phyloP scores from a whole-genome alignment of 352 stramenopile species.

The Hyaloperonospora brassicae region DNA sequence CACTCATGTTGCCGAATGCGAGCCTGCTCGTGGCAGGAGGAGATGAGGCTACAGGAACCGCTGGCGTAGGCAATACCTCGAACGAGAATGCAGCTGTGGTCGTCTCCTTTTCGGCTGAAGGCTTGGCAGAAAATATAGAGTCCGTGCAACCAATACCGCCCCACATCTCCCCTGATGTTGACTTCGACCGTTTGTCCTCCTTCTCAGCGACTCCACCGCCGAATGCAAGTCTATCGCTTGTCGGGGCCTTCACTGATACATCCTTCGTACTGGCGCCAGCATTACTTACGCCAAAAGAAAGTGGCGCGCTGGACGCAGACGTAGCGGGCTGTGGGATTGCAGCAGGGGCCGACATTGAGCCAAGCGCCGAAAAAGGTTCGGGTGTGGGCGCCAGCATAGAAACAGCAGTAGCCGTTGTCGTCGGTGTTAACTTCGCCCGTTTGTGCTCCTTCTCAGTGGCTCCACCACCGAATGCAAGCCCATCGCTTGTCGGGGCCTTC shows the following conservation, averaged over 20 bases:
- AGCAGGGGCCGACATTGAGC: constrained; percentile 3
- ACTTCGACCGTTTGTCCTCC: constrained; percentile 6
- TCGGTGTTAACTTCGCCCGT: constrained; percentile 6
- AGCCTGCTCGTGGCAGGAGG: constrained; percentile 24
- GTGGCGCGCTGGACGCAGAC: constrained; percentile 11
- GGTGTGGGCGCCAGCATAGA: constrained; percentile 16
- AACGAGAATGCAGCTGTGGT: constrained; percentile 44
- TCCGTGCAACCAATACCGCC: constrained; percentile 20
- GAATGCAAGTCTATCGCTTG: constrained; percentile 15
- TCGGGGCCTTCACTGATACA: constrained; percentile 4
- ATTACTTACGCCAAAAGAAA: constrained; percentile 28
- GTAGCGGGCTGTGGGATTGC: constrained; percentile 14
- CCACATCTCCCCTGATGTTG: constrained; percentile 12
- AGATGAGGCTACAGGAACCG: constrained; percentile 17
- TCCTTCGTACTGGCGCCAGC: constrained; percentile 12
- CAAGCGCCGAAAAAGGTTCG: constrained; percentile 21
- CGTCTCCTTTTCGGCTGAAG: constrained; percentile 22
- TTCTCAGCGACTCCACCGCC: constrained; percentile 14
- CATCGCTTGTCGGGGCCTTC: constrained; percentile 7
- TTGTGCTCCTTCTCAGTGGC: constrained; percentile 15
- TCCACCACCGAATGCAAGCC: constrained; percentile 16
- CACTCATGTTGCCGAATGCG: constrained; percentile 33
- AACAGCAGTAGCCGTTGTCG: constrained; percentile 49
- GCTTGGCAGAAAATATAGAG: constrained; percentile 35
- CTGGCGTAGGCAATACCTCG: constrained; percentile 20